Base-by-base conservation (phyloP, 2,329 filamentous ascomycete genomes). In the Aureobasidium zeae region DNA sequence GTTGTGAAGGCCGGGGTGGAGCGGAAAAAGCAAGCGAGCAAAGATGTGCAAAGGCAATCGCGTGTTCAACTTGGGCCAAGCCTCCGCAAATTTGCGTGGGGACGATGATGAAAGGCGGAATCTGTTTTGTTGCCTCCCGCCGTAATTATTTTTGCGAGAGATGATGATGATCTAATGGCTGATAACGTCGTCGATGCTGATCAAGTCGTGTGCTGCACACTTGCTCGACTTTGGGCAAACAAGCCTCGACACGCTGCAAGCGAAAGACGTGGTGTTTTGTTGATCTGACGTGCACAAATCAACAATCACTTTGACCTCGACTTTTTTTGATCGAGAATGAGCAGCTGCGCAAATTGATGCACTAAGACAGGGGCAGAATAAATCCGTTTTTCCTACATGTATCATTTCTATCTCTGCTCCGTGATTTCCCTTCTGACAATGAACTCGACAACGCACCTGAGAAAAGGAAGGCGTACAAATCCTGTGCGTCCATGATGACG, bases 41-140 rank as follows among this genome's bases (percentile, higher is more conserved):
- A n/a, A n/a, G n/a, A n/a, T n/a, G 15, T 29, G 19, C 10, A 24
- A 32, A 31, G 22, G 28, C 37, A 28, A 41, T 32, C 37, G 37
- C 37, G 37, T 41, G n/a, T 28, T 31, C 37, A n/a, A 13, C 28
- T 19, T 28, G 28, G 28, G 37, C 37, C 37, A 41, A 41, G 37
- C 37, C 37, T 41, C 37, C 37, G 37, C 37, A 41, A 41, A 41
- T 41, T 41, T 39, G 36, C 36, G 26, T 30, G 26, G 36, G 26
- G 19, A 39, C 20, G 20, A 30, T 16, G 10, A 13, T 28, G 29
- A 16, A 15, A n/a, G 26, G 26, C 26, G 30, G 36, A 31, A 20
- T 2, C 17, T 21, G 36, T 38, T 9, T n/a, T n/a, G n/a, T n/a
- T n/a, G n/a, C n/a, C n/a, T n/a, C n/a, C n/a, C n/a, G n/a, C n/a